phyloP scores from a whole-genome alignment of 495 filamentous ascomycete species.

The Podospora sp. region DNA sequence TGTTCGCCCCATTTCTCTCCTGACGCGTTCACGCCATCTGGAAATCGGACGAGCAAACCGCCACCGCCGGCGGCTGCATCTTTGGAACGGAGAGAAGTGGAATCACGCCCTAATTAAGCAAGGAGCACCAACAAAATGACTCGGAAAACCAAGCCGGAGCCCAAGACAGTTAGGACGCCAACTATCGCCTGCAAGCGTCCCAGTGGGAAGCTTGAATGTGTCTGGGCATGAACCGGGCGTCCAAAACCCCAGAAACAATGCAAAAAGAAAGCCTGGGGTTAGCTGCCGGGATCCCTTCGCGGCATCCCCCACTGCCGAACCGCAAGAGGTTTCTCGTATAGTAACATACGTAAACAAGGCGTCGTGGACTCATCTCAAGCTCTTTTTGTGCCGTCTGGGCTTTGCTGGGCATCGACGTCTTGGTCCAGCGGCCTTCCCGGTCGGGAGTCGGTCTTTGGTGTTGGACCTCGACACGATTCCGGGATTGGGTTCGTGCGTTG shows the following conservation, averaged over 20 bases:
- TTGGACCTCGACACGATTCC: neutral
- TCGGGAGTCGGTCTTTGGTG: neutral
- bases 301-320: neutral
- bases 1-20: neutral
- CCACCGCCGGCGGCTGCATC: neutral
- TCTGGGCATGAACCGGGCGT: neutral
- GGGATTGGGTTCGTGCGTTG: neutral
- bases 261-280: neutral
- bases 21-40: neutral
- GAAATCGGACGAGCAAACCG: neutral
- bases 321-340: neutral
- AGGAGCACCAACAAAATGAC: no score
- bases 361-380: neutral
- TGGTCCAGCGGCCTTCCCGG: neutral
- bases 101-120: neutral
- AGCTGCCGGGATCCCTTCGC: neutral
- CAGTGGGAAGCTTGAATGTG: neutral
- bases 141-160: neutral
- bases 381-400: neutral
- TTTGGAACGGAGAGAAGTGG: neutral
- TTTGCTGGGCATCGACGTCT: neutral
- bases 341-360: neutral
- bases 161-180: neutral
- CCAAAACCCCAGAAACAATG: no score
- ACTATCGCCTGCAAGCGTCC: neutral